These are phyloP conservation scores for Coprinopsis strossmayeri DNA, from an alignment of 768 basidiomycete species.

Conservation along the genomic window DNA sequence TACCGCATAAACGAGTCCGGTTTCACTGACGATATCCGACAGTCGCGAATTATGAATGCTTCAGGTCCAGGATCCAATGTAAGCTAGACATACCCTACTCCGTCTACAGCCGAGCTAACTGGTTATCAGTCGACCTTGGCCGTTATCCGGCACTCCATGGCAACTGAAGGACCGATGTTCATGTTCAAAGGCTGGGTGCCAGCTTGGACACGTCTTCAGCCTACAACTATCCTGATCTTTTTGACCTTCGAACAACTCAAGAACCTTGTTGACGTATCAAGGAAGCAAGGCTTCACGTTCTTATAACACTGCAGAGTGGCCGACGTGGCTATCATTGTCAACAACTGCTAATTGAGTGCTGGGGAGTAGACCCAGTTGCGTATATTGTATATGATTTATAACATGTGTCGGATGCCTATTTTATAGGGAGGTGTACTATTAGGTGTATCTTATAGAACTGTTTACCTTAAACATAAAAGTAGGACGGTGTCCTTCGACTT, in stretches of 20 bases:
- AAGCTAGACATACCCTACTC: slow-evolving; percentile 25
- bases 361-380: too few relatives aligned
- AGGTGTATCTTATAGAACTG: too few relatives aligned
- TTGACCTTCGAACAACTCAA: slow-evolving; percentile 78
- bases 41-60: slow-evolving; percentile 87
- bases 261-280: slow-evolving; percentile 58
- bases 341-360: too few relatives aligned
- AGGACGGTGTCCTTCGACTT: too few relatives aligned
- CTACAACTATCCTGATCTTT: slow-evolving; percentile 85
- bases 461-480: too few relatives aligned
- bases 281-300: slow-evolving; percentile 32
- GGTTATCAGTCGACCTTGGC: slow-evolving; percentile 57
- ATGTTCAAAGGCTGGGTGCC: slow-evolving; percentile 94
- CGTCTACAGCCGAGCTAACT: not conserved
- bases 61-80: slow-evolving; percentile 75
- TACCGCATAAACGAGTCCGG: too few relatives aligned
- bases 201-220: slow-evolving; percentile 80
- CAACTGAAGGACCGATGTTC: slow-evolving; percentile 77
- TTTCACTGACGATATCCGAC: too few relatives aligned
- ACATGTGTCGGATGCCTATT: too few relatives aligned
- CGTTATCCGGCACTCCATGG: slow-evolving; percentile 62
- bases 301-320: slow-evolving; percentile 13
- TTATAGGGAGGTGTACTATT: too few relatives aligned
- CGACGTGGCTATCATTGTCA: too few relatives aligned
- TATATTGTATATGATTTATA: too few relatives aligned